Evolutionary conservation across 2,329 filamentous ascomycete genomes (phyloP).

Genomic region (Stromatinia cepivora): DNA sequence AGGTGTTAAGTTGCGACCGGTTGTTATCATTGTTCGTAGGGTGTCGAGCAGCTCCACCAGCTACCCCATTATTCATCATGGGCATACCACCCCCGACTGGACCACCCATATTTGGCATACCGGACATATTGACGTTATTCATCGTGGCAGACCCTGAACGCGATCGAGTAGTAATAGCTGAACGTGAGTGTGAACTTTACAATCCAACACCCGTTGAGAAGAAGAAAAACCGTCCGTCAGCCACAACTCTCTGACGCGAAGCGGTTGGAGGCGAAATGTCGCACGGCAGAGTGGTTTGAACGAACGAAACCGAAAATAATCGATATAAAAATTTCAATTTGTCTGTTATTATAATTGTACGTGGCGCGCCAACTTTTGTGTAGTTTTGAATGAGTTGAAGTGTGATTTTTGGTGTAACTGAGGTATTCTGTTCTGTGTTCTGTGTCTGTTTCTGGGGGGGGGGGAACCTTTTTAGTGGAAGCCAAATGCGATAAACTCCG

Average conservation of each 20-base stretch:
- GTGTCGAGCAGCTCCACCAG: constrained; percentile 35
- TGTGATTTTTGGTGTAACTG: constrained; percentile 5
- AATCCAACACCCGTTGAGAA: constrained; percentile 26
- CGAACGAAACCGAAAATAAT: constrained; percentile 9
- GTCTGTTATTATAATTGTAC: neutral
- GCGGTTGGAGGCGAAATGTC: constrained; percentile 32
- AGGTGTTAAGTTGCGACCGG: constrained; percentile 71
- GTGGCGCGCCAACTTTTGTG: constrained; percentile 15
- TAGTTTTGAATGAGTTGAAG: constrained; percentile 9
- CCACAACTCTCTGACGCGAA: constrained; percentile 38
- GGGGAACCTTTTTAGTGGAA: neutral
- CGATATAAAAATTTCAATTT: neutral
- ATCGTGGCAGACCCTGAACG: constrained; percentile 37
- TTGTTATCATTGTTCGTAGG: constrained; percentile 42
- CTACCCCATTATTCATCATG: constrained; percentile 58
- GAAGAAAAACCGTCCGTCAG: constrained; percentile 31
- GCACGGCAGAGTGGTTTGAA: constrained; percentile 17
- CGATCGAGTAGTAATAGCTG: constrained; percentile 30
- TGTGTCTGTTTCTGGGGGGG: neutral
- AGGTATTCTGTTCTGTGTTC: neutral
- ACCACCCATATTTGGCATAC: constrained; percentile 66
- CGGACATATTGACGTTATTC: constrained; percentile 55
- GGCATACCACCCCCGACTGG: constrained; percentile 62
- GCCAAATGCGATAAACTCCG: constrained; percentile 16
- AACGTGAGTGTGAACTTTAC: constrained; percentile 26